A percentile compares a stretch with the other conserved stretches of the same genome.
phyloP scores from a whole-genome alignment of 495 filamentous ascomycete genomes.

The Daldinia bambusicola region DNA sequence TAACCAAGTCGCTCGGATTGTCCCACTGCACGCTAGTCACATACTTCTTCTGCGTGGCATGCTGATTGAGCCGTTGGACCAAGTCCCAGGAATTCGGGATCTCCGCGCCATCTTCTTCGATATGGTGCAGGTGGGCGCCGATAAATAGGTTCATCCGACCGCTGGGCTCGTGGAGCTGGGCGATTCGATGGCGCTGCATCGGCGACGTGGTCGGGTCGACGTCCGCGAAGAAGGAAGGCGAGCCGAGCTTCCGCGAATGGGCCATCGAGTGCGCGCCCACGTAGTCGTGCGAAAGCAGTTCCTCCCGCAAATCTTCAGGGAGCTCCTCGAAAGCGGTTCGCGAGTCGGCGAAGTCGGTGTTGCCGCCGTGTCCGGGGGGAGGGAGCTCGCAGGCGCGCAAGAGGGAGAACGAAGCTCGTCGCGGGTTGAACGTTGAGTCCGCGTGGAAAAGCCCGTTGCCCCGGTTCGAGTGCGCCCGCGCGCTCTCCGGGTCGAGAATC shows the following conservation, averaged over 20 bases:
- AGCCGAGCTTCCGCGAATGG: slow-evolving; percentile 64
- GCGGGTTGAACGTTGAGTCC: slow-evolving; percentile 69
- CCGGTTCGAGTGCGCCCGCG: slow-evolving; percentile 55
- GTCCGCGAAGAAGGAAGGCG: slow-evolving; percentile 61
- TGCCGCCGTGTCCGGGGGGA: slow-evolving; percentile 61
- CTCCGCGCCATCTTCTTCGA: slow-evolving; percentile 57
- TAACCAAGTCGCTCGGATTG: slow-evolving; percentile 60
- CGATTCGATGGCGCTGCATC: slow-evolving; percentile 62
- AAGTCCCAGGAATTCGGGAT: slow-evolving; percentile 51
- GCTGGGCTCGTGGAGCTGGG: slow-evolving; percentile 64
- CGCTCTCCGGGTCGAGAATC: slow-evolving; percentile 54
- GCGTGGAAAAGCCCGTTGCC: slow-evolving; percentile 70
- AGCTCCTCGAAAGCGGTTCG: slow-evolving; percentile 65
- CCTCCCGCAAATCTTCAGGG: slow-evolving; percentile 48
- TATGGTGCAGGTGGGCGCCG: slow-evolving; percentile 65
- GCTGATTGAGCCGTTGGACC: slow-evolving; percentile 56
- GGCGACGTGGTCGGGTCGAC: slow-evolving; percentile 55
- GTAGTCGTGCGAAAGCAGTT: slow-evolving; percentile 58
- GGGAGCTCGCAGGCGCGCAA: slow-evolving; percentile 64
- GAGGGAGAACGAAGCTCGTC: slow-evolving; percentile 65
- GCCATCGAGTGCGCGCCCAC: slow-evolving; percentile 65
- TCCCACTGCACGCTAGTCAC: slow-evolving; percentile 61
- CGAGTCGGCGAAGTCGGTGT: slow-evolving; percentile 68
- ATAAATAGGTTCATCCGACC: slow-evolving; percentile 66
- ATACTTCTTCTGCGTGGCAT: slow-evolving; percentile 63